Conservation (phyloP, 331 rosid genomes). For the Malus hybrid region DNA sequence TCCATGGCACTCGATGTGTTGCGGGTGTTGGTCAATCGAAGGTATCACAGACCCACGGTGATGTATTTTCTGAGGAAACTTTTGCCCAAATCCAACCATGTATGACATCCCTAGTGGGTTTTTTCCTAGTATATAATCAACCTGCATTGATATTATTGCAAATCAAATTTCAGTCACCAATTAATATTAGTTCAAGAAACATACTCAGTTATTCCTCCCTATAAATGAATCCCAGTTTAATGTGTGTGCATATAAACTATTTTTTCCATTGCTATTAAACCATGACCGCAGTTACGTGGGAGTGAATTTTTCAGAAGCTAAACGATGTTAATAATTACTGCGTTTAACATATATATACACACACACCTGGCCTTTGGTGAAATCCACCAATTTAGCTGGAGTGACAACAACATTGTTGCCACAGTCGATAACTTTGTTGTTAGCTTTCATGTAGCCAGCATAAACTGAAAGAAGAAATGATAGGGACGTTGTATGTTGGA, state of each 20-base stretch:
- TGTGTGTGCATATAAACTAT: too few relatives aligned
- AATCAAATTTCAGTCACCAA: too few relatives aligned
- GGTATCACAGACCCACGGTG: slow-evolving; percentile 19
- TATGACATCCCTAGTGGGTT: neutral
- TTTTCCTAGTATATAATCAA: slow-evolving; percentile 14
- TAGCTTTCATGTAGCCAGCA: slow-evolving; percentile 10
- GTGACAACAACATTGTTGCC: slow-evolving; percentile 5
- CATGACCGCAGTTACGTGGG: too few relatives aligned
- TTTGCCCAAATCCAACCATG: too few relatives aligned
- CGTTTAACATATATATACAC: too few relatives aligned
- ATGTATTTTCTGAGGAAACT: slow-evolving; percentile 19
- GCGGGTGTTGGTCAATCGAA: neutral
- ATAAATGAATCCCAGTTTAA: too few relatives aligned
- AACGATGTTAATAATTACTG: too few relatives aligned
- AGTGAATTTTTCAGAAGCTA: too few relatives aligned
- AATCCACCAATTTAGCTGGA: neutral
- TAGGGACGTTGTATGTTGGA: slow-evolving; percentile 27
- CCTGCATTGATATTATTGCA: neutral
- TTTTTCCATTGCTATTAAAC: too few relatives aligned
- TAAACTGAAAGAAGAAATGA: slow-evolving; percentile 22
- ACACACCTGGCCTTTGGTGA: slow-evolving; percentile 13
- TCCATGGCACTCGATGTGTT: neutral
- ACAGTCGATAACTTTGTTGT: neutral
- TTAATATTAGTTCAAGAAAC: too few relatives aligned
- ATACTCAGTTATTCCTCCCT: too few relatives aligned